A percentile compares a stretch with the other conserved stretches of the same genome.
Evolutionary conservation across 352 stramenopile genomes (phyloP).

Genomic region (Globisporangium acanthophoron): DNA sequence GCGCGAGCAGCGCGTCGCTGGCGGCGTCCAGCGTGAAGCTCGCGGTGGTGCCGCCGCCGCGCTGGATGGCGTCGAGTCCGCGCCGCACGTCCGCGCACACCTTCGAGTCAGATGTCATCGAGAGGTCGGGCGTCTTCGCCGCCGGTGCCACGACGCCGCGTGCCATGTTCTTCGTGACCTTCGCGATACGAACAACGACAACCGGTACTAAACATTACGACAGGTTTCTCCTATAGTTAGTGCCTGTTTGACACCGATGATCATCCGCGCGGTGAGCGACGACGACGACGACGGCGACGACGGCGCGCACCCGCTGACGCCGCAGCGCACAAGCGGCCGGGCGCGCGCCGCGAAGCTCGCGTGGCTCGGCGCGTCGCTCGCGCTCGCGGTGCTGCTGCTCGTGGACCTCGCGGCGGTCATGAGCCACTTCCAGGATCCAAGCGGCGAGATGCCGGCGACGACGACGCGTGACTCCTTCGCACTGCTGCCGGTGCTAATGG

Average conservation of each 20-base stretch:
- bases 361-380: constrained; percentile 42
- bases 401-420: constrained; percentile 52
- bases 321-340: background rate
- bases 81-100: constrained; percentile 19
- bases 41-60: constrained; percentile 19
- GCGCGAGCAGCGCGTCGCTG: constrained; percentile 27
- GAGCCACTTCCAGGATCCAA: constrained; percentile 11
- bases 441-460: background rate
- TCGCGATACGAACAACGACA: too few relatives aligned
- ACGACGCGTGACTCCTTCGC: constrained; percentile 26
- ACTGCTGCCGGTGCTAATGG: constrained; percentile 12
- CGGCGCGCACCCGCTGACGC: background rate
- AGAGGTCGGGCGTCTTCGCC: constrained; percentile 19
- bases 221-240: background rate
- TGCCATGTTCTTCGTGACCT: background rate
- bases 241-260: constrained; percentile 30
- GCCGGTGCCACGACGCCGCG: constrained; percentile 4
- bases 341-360: constrained; percentile 19
- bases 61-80: constrained; percentile 25
- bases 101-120: constrained; percentile 21
- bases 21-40: constrained; percentile 19
- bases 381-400: constrained; percentile 45
- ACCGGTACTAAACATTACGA: too few relatives aligned
- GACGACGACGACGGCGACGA: constrained; percentile 31
- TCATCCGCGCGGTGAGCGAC: constrained; percentile 65